Percentiles rank a stretch among this genome's conserved stretches.
phyloP scores from a whole-genome alignment of 1,284 basidiomycete genomes.

The Leccinum pachyderme region DNA sequence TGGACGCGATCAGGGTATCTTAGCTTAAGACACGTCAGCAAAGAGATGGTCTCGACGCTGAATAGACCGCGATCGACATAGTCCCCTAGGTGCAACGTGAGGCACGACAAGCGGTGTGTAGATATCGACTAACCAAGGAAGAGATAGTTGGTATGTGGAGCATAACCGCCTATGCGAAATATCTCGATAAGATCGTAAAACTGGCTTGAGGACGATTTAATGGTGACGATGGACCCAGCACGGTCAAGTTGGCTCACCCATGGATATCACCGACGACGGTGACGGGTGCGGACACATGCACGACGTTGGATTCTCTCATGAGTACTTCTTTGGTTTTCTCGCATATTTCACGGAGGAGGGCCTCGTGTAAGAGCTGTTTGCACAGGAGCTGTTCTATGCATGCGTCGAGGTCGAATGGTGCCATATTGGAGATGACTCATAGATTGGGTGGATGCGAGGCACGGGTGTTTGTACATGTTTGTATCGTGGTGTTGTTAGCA shows the following conservation, averaged over 20 bases:
- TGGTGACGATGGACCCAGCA: slow-evolving; percentile 13
- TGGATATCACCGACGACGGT: slow-evolving; percentile 99
- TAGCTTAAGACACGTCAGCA: slow-evolving; percentile 95
- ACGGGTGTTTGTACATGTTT: slow-evolving; percentile 42
- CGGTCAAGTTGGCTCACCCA: slow-evolving; percentile 63
- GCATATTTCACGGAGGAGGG: slow-evolving; percentile 92
- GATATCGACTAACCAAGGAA: slow-evolving; percentile 74
- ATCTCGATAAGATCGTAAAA: slow-evolving; percentile 99
- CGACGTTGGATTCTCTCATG: slow-evolving; percentile 98
- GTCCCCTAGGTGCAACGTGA: slow-evolving; percentile 62
- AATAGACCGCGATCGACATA: slow-evolving; percentile 98
- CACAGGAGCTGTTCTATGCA: slow-evolving; percentile 88
- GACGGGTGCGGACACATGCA: slow-evolving; percentile 96
- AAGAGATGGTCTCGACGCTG: slow-evolving; percentile 97
- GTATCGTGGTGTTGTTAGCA: slow-evolving; percentile 10
- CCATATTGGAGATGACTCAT: slow-evolving; percentile 49
- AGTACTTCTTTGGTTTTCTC: slow-evolving; percentile 98
- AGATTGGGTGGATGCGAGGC: slow-evolving; percentile 3
- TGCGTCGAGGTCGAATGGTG: slow-evolving; percentile 92
- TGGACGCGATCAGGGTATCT: slow-evolving; percentile 97
- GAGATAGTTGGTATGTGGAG: slow-evolving; percentile 96
- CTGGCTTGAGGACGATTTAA: slow-evolving; percentile 64
- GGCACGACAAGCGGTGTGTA: neutral
- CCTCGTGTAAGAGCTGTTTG: slow-evolving; percentile 92
- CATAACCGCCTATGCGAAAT: slow-evolving; percentile 96